Evolutionary conservation across 2,329 filamentous ascomycete genomes (phyloP).

Genomic region (Talaromyces sp.): DNA sequence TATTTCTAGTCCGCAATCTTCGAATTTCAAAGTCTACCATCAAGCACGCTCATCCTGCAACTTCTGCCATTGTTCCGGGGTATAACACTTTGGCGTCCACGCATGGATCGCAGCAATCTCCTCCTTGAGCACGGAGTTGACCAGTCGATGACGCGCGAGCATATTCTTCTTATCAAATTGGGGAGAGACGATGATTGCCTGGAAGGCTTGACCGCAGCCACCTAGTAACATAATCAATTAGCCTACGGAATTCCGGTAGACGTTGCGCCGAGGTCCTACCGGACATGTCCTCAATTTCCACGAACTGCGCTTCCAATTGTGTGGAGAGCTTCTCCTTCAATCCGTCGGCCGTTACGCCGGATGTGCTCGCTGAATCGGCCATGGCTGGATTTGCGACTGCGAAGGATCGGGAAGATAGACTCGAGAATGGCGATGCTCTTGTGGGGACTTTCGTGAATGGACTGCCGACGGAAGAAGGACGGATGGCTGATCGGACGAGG

Average conservation of each 20-base stretch:
- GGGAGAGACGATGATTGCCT: conserved; percentile 66
- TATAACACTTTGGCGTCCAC: conserved; percentile 92
- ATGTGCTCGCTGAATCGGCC: conserved; percentile 49
- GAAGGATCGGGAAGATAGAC: conserved; percentile 34
- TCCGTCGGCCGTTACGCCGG: conserved; percentile 67
- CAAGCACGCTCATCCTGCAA: conserved; percentile 46
- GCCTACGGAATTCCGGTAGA: background rate
- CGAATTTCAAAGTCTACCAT: background rate
- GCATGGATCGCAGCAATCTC: conserved; percentile 91
- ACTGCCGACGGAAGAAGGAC: conserved; percentile 21
- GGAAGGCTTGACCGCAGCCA: conserved; percentile 67
- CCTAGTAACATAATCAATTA: conserved; percentile 41
- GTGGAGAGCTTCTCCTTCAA: conserved; percentile 66
- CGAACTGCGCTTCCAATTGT: conserved; percentile 69
- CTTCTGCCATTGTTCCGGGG: conserved; percentile 81
- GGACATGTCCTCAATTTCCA: conserved; percentile 88
- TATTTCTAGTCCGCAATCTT: background rate
- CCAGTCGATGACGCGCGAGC: conserved; percentile 78
- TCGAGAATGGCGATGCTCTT: conserved; percentile 28
- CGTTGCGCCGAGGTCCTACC: conserved; percentile 51
- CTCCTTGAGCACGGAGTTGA: conserved; percentile 76
- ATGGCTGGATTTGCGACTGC: conserved; percentile 37
- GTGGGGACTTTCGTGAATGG: background rate
- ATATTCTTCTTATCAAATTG: conserved; percentile 69
- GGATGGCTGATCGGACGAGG: conserved; percentile 30